Evolutionary conservation across 805 yeast genomes (phyloP), one percentile per base, ranked within the genome.

Genomic region (Spathaspora arborariae): DNA sequence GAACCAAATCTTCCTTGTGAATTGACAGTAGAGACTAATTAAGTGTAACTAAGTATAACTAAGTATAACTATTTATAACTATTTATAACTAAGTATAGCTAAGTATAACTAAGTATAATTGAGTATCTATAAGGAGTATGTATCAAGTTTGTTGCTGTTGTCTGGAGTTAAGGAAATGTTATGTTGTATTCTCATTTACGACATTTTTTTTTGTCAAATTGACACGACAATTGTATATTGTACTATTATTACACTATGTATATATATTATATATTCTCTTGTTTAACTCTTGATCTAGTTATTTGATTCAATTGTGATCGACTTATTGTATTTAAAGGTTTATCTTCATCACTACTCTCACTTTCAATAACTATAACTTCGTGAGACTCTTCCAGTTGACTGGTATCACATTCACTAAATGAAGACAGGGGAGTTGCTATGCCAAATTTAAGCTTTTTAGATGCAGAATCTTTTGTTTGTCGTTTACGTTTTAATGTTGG

Each of bases 351-450:
- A 11, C 20, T 35, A 3, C 18, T 8, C 2, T 20, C 39, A 26
- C 27, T 33, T n/a, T 46, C 45, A 7, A 24, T 27, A 18, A 26
- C 20, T 18, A 26, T 41, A n/a, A 26, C 19, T 13, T 41, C 30
- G 18, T 24, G 27, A 5, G 27, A 9, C 5, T 7, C 33, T 27
- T 6, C 33, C 35, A 30, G 35, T n/a, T 2, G 35, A 18, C 39
- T 20, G 6, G 2, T 13, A 41, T 42, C 51, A 6, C 46, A 47
- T 2, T 57, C 65, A 15, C 54, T 48, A 51, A 68, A 69, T 47
- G 72, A 66, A 36, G 70, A 57, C n/a, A 58, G 49, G 10, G 74
- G 74, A 33, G 72, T 62, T 1, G 70, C 68, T 27, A 65, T 51
- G 16, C 57, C 61, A 34, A 44, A 50, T 33, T 51, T 56, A 11